Base-by-base conservation (phyloP, 2,329 filamentous ascomycete species). In the Dactylonectria estremocensis region DNA sequence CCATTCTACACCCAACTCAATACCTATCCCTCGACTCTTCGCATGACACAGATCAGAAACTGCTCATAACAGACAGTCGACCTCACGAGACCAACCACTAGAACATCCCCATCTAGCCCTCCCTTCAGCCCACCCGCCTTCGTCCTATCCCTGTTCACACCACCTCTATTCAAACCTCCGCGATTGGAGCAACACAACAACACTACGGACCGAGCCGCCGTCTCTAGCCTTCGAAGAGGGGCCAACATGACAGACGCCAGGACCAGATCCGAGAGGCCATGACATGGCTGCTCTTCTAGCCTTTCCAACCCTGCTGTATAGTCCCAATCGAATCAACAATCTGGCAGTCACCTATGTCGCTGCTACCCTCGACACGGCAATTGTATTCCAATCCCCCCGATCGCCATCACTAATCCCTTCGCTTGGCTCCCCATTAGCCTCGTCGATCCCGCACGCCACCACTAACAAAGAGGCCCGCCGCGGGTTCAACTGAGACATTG, bases 401-500 rank as follows among this genome's bases (percentile, higher is more conserved):
- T n/a, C 43, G 14, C 43, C 40, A 40, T 18, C 24, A 28, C 22
- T 40, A 28, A 57, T 31, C 45, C 24, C 35, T 35, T 20, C 37
- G 33, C 18, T n/a, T 13, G 37, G 22, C 16, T 52, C 37, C 28
- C 57, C 60, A 5, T 61, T 72, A 69, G 68, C 45, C 55, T 40
- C 31, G 70, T 56, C 59, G 64, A 71, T 72, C 70, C 48, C 66
- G 63, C 55, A 11, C 59, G 54, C 60, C 57, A 59, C 61, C 37
- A 16, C 43, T 49, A 66, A 22, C 16, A 14, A 35, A 20, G 40
- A n/a, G 28, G 18, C 43, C 45, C 22, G 45, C 46, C 52, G 16
- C 14, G 14, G 14, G 8, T n/a, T 62, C 64, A 66, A 67, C 68
- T 67, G 66, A 72, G 70, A 70, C 70, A 67, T 45, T 20, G 13